phyloP scores from a whole-genome alignment of 805 yeast genomes.

The Diddensiella caesifluorescens region DNA sequence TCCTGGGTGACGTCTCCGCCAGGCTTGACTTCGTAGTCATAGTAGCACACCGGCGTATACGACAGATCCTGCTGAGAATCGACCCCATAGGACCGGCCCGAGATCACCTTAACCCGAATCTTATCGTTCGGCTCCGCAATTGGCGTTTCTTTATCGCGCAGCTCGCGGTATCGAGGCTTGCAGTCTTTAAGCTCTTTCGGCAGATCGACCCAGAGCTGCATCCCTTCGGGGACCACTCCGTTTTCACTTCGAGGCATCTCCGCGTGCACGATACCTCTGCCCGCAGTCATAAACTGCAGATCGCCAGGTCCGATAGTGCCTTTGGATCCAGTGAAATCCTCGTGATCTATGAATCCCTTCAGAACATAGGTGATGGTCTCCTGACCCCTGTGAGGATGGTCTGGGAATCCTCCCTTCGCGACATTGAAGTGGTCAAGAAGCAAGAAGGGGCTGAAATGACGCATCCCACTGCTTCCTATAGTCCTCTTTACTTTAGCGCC shows the following conservation, averaged over 20 bases:
- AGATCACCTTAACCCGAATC: constrained; percentile 62
- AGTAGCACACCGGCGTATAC: constrained; percentile 73
- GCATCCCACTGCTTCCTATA: constrained; percentile 59
- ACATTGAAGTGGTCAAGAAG: constrained; percentile 72
- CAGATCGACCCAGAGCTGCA: constrained; percentile 84
- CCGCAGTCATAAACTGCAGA: constrained; percentile 90
- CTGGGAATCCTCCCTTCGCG: constrained; percentile 68
- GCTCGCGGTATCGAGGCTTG: constrained; percentile 72
- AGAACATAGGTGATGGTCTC: constrained; percentile 66
- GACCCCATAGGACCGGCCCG: constrained; percentile 73
- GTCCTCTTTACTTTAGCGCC: constrained; percentile 81
- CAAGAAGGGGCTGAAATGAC: constrained; percentile 74
- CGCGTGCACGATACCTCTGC: constrained; percentile 76
- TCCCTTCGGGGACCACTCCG: constrained; percentile 44
- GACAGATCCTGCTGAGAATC: constrained; percentile 70
- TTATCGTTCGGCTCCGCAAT: constrained; percentile 59
- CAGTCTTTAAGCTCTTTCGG: constrained; percentile 58
- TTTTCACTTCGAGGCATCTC: constrained; percentile 68
- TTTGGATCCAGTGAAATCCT: constrained; percentile 75
- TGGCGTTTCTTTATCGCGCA: constrained; percentile 64
- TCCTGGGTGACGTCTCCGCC: constrained; percentile 60
- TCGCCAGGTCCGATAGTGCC: constrained; percentile 78
- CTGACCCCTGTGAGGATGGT: constrained; percentile 79
- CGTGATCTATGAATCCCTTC: constrained; percentile 66
- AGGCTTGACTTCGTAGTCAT: constrained; percentile 58